Evolutionary conservation across 1,139 yeast genomes (phyloP), one percentile per base, ranked within the genome.

Genomic region (Diutina scorzettiae): DNA sequence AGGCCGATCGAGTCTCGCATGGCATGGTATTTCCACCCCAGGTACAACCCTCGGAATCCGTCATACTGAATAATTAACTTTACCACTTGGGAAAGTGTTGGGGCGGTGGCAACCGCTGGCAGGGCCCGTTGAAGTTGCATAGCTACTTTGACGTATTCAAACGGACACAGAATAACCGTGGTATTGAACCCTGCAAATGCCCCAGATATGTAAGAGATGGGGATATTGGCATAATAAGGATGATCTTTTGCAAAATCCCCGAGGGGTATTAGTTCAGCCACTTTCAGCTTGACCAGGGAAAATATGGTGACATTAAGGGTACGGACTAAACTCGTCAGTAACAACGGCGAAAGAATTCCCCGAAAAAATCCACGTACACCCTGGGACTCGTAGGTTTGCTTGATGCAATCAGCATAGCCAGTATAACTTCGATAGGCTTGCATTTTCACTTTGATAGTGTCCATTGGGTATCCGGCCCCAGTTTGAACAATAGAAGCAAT

Each of bases 401-500:
- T 55, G 14, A 81, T 62, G 54, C 95, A 85, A 45, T 76, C 78
- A 48, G 68, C 58, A 40, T 80, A 71, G 40, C 76, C 69, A 11
- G 63, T 62, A 58, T 76, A 84, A 40, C 71, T 69, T 42, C 58
- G 58, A 57, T 83, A 82, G 0, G 95, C 81, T 56, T 86, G 95
- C 76, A 83, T 78, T 48, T 95, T 62, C 0, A 94, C 84, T 57
- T 86, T 86, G 45, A 86, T 69, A 9, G 94, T 81, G 55, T 86
- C 96, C 41, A 86, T 58, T 0, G 96, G 96, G 53, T 79, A 85
- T 8, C 93, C 94, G n/a, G 77, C 69, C 5, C 77, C 67, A 1
- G 89, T 81, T 12, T 91, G 73, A 12, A 74, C 60, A 42, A 81
- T 59, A 0, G 93, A 80, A 1, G 94, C 71, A 0, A 76, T 62